Evolutionary conservation across 202 grass and related monocot genomes (phyloP).

Genomic region (Schoenoplectus tabernaemontani): DNA sequence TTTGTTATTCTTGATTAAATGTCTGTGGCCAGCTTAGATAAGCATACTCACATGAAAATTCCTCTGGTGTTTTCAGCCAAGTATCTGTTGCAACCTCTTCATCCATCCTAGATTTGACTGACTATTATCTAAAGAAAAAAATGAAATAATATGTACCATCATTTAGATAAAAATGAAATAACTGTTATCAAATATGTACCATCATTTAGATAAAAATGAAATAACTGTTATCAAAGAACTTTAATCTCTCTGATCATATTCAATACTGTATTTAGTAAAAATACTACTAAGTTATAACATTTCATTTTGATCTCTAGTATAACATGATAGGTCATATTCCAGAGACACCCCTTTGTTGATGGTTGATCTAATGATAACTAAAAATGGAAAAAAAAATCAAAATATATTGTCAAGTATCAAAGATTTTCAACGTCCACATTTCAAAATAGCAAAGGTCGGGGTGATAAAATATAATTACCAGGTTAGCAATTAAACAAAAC

Average conservation of each 20-base stretch:
- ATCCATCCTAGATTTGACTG: constrained; percentile 93
- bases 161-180: not conserved
- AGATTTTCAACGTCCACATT: no score
- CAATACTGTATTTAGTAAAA: not conserved
- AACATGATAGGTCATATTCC: not conserved
- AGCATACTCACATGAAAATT: constrained; percentile 74
- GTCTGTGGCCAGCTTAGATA: constrained; percentile 7
- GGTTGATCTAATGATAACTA: no score
- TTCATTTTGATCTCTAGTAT: not conserved
- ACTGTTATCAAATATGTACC: not conserved
- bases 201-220: not conserved
- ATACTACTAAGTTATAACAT: not conserved
- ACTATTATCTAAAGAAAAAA: constrained; percentile 40
- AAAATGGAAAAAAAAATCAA: no score
- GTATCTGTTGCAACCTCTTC: constrained; percentile 80
- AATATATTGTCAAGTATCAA: no score
- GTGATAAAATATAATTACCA: no score
- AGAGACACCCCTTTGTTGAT: no score
- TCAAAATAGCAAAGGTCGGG: no score
- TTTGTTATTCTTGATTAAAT: not conserved
- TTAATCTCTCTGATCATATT: not conserved
- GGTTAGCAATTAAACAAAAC: no score
- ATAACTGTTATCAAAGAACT: not conserved
- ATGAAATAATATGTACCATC: not conserved
- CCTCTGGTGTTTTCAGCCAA: constrained; percentile 75